A percentile compares a stretch with the other conserved stretches of the same genome.
These are phyloP conservation scores for Mesembryanthemum crystallinum DNA, from an alignment of 148 eudicot genomes.

Conservation along the genomic window DNA sequence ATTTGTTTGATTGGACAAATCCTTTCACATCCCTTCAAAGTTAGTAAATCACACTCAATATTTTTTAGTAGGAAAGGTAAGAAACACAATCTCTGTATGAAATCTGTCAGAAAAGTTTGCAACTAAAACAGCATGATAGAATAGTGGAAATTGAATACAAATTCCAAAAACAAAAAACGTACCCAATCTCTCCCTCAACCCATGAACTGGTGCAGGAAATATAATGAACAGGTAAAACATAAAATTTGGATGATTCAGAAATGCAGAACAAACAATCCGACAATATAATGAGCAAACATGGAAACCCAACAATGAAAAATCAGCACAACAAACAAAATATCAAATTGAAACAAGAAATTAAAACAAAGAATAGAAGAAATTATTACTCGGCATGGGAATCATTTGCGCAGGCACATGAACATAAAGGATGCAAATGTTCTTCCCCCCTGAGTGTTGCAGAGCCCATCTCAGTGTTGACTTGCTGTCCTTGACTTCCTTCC, in stretches of 20 bases:
- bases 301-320: neutral
- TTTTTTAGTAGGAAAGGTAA: neutral
- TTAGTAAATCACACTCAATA: neutral
- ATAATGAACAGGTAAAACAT: neutral
- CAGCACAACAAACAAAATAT: conserved; percentile 9
- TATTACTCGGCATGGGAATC: conserved; percentile 45
- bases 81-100: neutral
- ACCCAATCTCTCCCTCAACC: neutral
- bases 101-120: neutral
- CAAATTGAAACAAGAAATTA: neutral
- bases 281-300: conserved; percentile 8
- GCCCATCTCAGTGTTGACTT: conserved; percentile 37
- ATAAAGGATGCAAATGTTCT: conserved; percentile 35
- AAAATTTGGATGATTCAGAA: neutral
- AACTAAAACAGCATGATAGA: neutral
- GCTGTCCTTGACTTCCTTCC: conserved; percentile 35
- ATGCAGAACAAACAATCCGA: neutral
- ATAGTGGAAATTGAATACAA: neutral
- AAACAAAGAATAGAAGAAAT: neutral
- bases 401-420: conserved; percentile 45
- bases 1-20: neutral
- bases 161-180: neutral
- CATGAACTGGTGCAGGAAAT: too few species aligned
- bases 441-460: conserved; percentile 38
- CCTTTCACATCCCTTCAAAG: neutral